Percentiles rank a stretch among this genome's conserved stretches.
Conservation (phyloP, 257 asterid species). For the Osmanthus fragrans region DNA sequence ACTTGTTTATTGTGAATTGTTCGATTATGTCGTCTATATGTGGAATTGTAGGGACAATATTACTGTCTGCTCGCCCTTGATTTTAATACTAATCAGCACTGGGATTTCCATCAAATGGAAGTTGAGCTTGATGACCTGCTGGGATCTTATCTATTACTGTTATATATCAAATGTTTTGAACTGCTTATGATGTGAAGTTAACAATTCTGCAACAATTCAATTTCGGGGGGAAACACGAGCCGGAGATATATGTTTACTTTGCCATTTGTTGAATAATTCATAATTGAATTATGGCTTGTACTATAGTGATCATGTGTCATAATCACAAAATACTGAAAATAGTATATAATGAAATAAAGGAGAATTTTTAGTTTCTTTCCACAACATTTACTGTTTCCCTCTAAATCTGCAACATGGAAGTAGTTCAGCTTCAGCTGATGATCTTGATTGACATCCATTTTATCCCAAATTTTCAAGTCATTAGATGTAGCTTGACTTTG, state of each 20-base stretch:
- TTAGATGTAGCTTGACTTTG: not conserved
- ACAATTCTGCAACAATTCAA: not conserved
- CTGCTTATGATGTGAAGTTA: not conserved
- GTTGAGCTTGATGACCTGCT: not conserved
- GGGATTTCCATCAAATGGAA: not conserved
- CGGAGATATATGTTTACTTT: no score
- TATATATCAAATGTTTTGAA: not conserved
- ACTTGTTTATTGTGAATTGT: not conserved
- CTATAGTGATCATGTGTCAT: no score
- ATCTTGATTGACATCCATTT: not conserved
- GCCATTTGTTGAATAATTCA: not conserved
- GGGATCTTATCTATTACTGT: not conserved
- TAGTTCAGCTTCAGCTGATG: not conserved
- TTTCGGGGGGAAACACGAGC: not conserved
- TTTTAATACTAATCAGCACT: not conserved
- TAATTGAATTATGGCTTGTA: no score
- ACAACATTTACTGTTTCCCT: not conserved
- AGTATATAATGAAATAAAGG: not conserved
- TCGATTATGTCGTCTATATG: not conserved
- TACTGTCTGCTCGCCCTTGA: not conserved
- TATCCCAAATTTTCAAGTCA: not conserved
- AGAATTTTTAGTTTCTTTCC: not conserved
- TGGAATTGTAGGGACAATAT: not conserved
- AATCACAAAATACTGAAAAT: no score
- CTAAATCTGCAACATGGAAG: not conserved